These are phyloP conservation scores for Neurospora sp. DNA, from an alignment of 495 filamentous ascomycete species.

Conservation along the genomic window DNA sequence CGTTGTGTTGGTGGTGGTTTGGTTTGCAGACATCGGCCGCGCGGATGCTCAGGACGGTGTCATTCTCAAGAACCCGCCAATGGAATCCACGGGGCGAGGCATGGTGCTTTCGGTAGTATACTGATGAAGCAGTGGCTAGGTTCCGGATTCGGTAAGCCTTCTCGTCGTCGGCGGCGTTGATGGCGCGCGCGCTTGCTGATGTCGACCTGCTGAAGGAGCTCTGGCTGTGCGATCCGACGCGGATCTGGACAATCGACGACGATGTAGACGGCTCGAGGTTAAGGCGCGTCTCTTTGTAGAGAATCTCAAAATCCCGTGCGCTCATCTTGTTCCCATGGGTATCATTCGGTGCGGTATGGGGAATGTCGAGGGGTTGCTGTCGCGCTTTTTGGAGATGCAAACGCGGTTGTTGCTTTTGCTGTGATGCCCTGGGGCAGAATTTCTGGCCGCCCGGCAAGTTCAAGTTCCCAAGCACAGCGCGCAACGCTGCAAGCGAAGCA, in stretches of 20 bases:
- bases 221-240: constrained; percentile 44
- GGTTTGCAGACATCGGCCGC: constrained; percentile 66
- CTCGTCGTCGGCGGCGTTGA: constrained; percentile 52
- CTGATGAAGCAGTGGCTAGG: constrained; percentile 67
- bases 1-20: constrained; percentile 33
- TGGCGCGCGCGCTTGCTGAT: not conserved
- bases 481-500: not conserved
- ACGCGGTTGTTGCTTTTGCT: constrained; percentile 14
- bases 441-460: constrained; percentile 10
- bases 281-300: constrained; percentile 81
- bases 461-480: constrained; percentile 8
- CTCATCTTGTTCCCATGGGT: constrained; percentile 34
- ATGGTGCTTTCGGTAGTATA: constrained; percentile 71
- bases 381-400: constrained; percentile 12
- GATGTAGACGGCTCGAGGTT: constrained; percentile 65
- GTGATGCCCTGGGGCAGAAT: constrained; percentile 15
- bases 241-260: constrained; percentile 60
- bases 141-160: constrained; percentile 57
- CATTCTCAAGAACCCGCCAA: constrained; percentile 79
- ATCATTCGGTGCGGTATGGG: constrained; percentile 14
- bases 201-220: constrained; percentile 27
- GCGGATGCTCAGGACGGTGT: constrained; percentile 71
- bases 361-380: constrained; percentile 4
- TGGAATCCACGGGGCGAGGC: constrained; percentile 72
- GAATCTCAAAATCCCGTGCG: constrained; percentile 30